These are phyloP conservation scores for Colletotrichum magnum DNA, from an alignment of 2,329 filamentous ascomycete species.

Conservation along the genomic window DNA sequence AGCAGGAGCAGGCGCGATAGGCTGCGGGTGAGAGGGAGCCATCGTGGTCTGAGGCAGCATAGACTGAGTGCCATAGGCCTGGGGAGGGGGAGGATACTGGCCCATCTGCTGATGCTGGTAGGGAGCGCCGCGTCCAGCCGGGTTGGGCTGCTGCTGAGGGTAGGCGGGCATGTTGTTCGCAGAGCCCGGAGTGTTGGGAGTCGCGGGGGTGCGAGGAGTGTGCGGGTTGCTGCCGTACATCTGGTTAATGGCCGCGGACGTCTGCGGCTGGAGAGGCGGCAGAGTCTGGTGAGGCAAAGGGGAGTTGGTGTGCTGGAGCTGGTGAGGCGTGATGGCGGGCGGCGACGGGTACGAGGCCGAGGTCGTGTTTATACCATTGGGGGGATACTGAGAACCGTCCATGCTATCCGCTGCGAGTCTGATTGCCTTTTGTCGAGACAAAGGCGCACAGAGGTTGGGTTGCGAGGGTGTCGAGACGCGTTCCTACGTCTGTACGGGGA, in stretches of 20 bases:
- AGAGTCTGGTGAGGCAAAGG: constrained; percentile 68
- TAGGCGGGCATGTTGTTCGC: constrained; percentile 68
- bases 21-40: constrained; percentile 79
- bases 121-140: constrained; percentile 59
- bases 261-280: constrained; percentile 67
- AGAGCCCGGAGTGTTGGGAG: constrained; percentile 73
- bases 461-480: constrained; percentile 38
- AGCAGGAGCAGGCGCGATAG: constrained; percentile 80
- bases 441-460: constrained; percentile 37
- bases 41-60: constrained; percentile 79
- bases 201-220: constrained; percentile 74
- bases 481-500: constrained; percentile 39
- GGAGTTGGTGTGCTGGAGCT: constrained; percentile 61
- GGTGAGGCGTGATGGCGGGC: constrained; percentile 66
- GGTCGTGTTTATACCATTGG: constrained; percentile 70
- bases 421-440: constrained; percentile 40
- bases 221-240: constrained; percentile 73
- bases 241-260: constrained; percentile 62
- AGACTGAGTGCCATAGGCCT: constrained; percentile 68
- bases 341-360: constrained; percentile 66
- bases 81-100: constrained; percentile 68
- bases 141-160: constrained; percentile 60
- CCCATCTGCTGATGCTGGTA: constrained; percentile 67
- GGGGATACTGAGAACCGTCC: constrained; percentile 68
- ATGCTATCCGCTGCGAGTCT: constrained; percentile 55